phyloP scores from a whole-genome alignment of 305 asterid species.

The Caryopteris hybrid region DNA sequence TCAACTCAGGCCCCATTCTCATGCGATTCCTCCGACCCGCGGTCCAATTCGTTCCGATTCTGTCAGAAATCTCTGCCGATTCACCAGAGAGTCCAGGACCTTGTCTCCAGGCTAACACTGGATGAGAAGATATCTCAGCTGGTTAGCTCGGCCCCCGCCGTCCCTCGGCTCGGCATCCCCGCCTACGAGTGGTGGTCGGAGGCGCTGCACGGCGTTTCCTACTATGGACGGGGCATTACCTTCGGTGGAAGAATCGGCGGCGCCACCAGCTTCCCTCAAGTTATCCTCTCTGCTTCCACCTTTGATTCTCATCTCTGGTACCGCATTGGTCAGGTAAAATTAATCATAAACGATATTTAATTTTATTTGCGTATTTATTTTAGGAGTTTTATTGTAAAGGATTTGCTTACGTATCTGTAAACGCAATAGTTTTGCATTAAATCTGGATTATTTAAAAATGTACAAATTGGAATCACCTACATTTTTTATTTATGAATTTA shows the following conservation, averaged over 20 bases:
- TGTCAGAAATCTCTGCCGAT: conserved; percentile 43
- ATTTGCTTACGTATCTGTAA: not conserved
- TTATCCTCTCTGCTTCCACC: conserved; percentile 71
- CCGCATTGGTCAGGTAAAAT: conserved; percentile 65
- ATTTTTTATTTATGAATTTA: no score
- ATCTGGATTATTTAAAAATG: no score
- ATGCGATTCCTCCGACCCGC: conserved; percentile 42
- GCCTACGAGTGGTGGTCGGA: conserved; percentile 93
- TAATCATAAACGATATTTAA: not conserved
- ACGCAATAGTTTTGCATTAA: no score
- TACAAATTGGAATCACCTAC: no score
- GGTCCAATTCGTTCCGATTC: conserved; percentile 39
- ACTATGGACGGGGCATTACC: conserved; percentile 51
- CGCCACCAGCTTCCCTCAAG: conserved; percentile 86
- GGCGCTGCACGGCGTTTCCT: conserved; percentile 78
- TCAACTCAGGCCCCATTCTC: conserved; percentile 48
- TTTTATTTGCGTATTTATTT: not conserved
- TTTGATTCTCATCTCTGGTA: conserved; percentile 78
- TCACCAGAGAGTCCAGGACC: conserved; percentile 42
- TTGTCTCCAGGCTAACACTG: conserved; percentile 55
- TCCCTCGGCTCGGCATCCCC: conserved; percentile 76
- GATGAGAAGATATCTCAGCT: conserved; percentile 79
- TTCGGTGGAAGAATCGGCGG: conserved; percentile 37
- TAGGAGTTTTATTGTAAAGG: not conserved
- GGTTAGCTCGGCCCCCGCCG: conserved; percentile 53